phyloP scores from a whole-genome alignment of 768 basidiomycete genomes.

The Mycena capillaripes region DNA sequence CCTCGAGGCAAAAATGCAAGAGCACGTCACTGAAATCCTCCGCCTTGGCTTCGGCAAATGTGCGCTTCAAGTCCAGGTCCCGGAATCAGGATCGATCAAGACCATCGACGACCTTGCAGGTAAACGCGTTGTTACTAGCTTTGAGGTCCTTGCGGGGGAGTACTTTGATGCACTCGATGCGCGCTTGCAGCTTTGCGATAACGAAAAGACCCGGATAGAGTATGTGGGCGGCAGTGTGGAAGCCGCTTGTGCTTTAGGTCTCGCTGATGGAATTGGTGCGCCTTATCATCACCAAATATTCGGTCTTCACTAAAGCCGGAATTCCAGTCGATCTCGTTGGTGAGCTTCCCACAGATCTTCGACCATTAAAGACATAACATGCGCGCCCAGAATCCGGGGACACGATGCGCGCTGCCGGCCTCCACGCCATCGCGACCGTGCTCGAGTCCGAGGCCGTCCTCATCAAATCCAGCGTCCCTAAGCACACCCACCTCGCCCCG shows the following conservation, averaged over 20 bases:
- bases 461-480: conserved; percentile 81
- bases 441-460: conserved; percentile 92
- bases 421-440: conserved; percentile 93
- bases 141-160: conserved; percentile 86
- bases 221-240: conserved; percentile 99
- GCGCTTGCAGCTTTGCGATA: conserved; percentile 63
- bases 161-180: conserved; percentile 77
- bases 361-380: not conserved
- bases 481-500: conserved; percentile 71
- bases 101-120: conserved; percentile 87
- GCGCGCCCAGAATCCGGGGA: conserved; percentile 89
- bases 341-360: conserved; percentile 53
- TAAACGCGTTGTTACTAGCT: conserved; percentile 94
- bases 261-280: conserved; percentile 96
- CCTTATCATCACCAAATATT: conserved; percentile 2
- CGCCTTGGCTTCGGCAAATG: conserved; percentile 96
- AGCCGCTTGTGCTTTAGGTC: conserved; percentile 95
- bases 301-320: not conserved
- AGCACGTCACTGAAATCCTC: conserved; percentile 78
- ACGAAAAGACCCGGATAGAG: conserved; percentile 83
- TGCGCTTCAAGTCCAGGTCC: conserved; percentile 90
- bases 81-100: conserved; percentile 78
- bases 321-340: conserved; percentile 92
- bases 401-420: conserved; percentile 98
- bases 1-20: conserved; percentile 88